Evolutionary conservation across 768 basidiomycete genomes (phyloP).

Genomic region (Butyriboletus loyo): DNA sequence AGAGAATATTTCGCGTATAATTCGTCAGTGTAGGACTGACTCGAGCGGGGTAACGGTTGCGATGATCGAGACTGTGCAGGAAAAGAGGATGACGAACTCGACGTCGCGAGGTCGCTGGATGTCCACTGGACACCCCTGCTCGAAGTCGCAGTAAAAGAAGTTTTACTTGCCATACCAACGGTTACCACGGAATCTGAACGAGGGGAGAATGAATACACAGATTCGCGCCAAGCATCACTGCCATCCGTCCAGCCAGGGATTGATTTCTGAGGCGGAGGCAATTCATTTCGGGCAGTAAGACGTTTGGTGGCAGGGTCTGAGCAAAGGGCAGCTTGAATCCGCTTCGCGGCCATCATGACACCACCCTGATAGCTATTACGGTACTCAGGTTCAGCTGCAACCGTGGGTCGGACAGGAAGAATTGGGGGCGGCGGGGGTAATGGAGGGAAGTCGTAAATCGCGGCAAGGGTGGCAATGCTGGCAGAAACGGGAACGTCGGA

Average conservation of each 20-base stretch:
- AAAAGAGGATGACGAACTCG: constrained; percentile 26
- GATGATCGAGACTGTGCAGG: constrained; percentile 21
- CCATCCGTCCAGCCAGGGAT: constrained; percentile 73
- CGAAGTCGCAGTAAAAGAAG: constrained; percentile 49
- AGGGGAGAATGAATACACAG: constrained; percentile 52
- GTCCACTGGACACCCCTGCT: constrained; percentile 53
- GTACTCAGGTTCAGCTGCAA: constrained; percentile 27
- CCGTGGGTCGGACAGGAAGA: constrained; percentile 19
- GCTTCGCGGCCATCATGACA: constrained; percentile 66
- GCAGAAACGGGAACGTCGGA: constrained; percentile 23
- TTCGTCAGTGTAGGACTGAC: constrained; percentile 40
- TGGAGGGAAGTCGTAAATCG: constrained; percentile 46
- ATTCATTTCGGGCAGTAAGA: constrained; percentile 27
- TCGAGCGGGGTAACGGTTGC: constrained; percentile 26
- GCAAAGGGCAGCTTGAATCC: constrained; percentile 48
- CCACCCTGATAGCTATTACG: constrained; percentile 51
- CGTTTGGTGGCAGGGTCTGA: constrained; percentile 40
- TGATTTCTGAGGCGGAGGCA: constrained; percentile 37
- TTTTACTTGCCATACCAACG: constrained; percentile 27
- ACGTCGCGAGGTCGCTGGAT: constrained; percentile 27
- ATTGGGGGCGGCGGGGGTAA: constrained; percentile 53
- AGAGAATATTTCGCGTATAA: constrained; percentile 55
- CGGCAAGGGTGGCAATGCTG: constrained; percentile 39
- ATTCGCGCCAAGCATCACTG: constrained; percentile 62
- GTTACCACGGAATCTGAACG: constrained; percentile 37